Evolutionary conservation across 2,329 filamentous ascomycete genomes (phyloP).

Genomic region (Fusarium graminum): DNA sequence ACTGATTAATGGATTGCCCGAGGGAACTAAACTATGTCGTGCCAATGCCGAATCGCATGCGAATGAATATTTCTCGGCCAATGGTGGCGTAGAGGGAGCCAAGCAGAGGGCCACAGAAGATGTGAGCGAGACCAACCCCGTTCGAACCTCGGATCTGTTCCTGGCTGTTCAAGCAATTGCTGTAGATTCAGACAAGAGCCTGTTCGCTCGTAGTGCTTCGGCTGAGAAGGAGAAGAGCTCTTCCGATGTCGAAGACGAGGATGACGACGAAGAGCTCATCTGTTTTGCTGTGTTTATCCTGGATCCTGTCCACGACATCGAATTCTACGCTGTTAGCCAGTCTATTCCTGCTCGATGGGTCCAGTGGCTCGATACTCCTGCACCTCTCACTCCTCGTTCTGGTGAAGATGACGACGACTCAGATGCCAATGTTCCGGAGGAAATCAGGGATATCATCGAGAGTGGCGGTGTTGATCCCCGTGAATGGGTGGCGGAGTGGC

Average conservation of each 20-base stretch:
- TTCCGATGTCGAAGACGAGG: constrained; percentile 64
- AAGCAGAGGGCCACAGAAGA: constrained; percentile 83
- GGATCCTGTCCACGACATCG: constrained; percentile 92
- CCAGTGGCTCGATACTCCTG: constrained; percentile 86
- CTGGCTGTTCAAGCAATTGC: constrained; percentile 91
- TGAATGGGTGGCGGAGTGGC: constrained; percentile 98
- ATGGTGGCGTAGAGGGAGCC: constrained; percentile 84
- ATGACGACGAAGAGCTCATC: constrained; percentile 71
- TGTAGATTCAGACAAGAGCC: constrained; percentile 70
- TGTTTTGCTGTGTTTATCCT: constrained; percentile 83
- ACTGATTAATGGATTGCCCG: constrained; percentile 81
- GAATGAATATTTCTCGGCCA: constrained; percentile 81
- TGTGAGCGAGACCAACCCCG: constrained; percentile 86
- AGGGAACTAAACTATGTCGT: constrained; percentile 91
- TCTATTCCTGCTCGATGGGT: constrained; percentile 87
- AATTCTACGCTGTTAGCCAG: constrained; percentile 87
- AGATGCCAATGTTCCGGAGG: constrained; percentile 72
- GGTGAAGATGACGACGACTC: constrained; percentile 61
- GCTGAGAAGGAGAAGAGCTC: constrained; percentile 68
- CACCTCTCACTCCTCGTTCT: constrained; percentile 66
- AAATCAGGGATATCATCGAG: constrained; percentile 87
- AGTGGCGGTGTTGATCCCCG: constrained; percentile 84
- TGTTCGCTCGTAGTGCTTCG: constrained; percentile 74
- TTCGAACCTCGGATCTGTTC: constrained; percentile 94
- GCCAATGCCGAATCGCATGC: constrained; percentile 91